Base-by-base conservation (phyloP, 352 stramenopile species). In the Albugo laibachii region DNA sequence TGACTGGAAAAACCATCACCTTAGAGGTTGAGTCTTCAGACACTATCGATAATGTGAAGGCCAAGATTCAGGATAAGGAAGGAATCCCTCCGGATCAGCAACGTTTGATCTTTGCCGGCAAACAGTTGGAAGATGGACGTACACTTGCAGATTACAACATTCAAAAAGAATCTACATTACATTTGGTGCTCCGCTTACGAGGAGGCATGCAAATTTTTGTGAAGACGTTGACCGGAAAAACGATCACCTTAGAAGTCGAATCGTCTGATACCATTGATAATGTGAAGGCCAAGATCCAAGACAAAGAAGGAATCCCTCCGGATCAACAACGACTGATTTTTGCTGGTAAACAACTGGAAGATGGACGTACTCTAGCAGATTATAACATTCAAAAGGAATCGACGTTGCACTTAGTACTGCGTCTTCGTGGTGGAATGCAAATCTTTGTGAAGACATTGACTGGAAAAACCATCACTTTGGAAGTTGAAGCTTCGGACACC, bases 321-420 rank as follows among this genome's bases (percentile, higher is more conserved):
- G 89, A 97, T 56, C 86, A 97, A 66, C 89, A 97, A 64, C 72
- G 91, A 31, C 68, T 97, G 45, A 97, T 97, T 57, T 97, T 97
- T 61, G 88, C 78, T 21, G 92, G 89, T 45, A 95, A 97, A 66
- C 92, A 97, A 74, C 66, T 97, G 13, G 83, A 96, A 58, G 86
- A 94, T 56, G 74, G 74, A 20, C 94, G 94, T 57, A 95, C 86
- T n/a, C 63, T 97, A 27, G 72, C 75, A 47, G 88, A 97, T 66
- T 96, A 95, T 66, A 80, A 95, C 58, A 86, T 96, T 48, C 80
- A 96, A 61, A 95, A 96, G 68, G 85, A 97, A 61, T 94, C 78
- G 39, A 96, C 85, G 19, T 62, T 96, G 14, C 84, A 96, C 63
- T 61, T 96, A 49, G 87, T 95, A 46, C 60, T 96, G 2, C 73